Percentiles rank a stretch among this genome's conserved stretches.
phyloP scores from a whole-genome alignment of 2,329 filamentous ascomycete genomes.

The Xylariomycetidae sp. region DNA sequence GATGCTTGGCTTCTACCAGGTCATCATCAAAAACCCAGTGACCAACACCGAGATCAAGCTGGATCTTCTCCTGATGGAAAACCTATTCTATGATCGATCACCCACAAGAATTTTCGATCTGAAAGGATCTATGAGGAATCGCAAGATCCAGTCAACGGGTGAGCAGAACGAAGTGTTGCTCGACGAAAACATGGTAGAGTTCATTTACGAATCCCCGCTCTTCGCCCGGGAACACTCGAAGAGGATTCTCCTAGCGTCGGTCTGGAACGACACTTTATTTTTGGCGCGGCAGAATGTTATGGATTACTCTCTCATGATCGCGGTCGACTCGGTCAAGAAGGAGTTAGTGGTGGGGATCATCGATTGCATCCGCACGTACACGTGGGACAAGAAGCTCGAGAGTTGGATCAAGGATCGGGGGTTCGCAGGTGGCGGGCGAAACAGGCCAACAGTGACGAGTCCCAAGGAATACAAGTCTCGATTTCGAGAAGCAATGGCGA shows the following conservation, averaged over 20 bases:
- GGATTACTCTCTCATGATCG: constrained; percentile 99
- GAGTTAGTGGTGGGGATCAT: constrained; percentile 97
- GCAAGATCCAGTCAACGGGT: constrained; percentile 92
- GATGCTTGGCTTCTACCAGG: constrained; percentile 98
- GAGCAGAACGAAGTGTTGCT: constrained; percentile 94
- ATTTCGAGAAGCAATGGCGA: constrained; percentile 94
- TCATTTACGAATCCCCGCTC: constrained; percentile 94
- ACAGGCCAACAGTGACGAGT: constrained; percentile 90
- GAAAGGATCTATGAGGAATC: constrained; percentile 97
- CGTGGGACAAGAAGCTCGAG: constrained; percentile 99
- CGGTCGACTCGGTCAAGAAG: constrained; percentile 83
- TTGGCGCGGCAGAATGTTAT: constrained; percentile 93
- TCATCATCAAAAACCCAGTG: constrained; percentile 90
- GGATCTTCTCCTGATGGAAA: constrained; percentile 94
- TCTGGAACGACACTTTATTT: constrained; percentile 98
- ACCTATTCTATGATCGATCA: constrained; percentile 91
- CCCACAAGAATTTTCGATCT: constrained; percentile 91
- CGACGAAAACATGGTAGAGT: constrained; percentile 98
- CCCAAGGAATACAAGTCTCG: constrained; percentile 96
- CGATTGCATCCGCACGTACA: constrained; percentile 96
- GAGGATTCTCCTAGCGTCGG: constrained; percentile 82
- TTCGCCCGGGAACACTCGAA: constrained; percentile 96
- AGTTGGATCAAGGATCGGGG: constrained; percentile 98
- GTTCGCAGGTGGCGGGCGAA: constrained; percentile 69
- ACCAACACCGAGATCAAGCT: constrained; percentile 93